Evolutionary conservation across 805 yeast genomes (phyloP).

Genomic region (Candida wancherniae): DNA sequence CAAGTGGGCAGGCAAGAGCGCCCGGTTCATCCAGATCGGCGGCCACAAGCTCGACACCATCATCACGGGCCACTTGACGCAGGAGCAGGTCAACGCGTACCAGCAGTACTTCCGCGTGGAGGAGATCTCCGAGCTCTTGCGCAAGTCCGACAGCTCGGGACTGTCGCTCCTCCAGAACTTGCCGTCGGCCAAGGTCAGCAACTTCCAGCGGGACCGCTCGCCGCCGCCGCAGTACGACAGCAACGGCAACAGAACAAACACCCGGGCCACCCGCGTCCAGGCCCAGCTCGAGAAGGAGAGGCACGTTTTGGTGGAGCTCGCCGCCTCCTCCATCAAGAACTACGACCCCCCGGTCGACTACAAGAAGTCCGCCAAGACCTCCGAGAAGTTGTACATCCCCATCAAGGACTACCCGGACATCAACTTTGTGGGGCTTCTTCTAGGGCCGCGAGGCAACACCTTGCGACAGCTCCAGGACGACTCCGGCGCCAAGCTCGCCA

Average conservation of each 20-base stretch:
- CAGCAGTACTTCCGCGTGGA: conserved; percentile 68
- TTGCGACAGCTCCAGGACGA: conserved; percentile 72
- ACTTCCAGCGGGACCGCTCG: conserved; percentile 60
- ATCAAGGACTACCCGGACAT: conserved; percentile 83
- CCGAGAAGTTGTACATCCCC: conserved; percentile 82
- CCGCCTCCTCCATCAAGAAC: conserved; percentile 66
- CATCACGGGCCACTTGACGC: conserved; percentile 41
- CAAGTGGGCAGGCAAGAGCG: conserved; percentile 15
- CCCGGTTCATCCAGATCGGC: conserved; percentile 14
- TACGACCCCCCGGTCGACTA: conserved; percentile 80
- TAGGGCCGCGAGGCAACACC: conserved; percentile 96
- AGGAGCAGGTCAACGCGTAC: conserved; percentile 77
- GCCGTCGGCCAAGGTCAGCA: conserved; percentile 39
- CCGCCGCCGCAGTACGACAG: conserved; percentile 91
- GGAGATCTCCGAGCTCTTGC: conserved; percentile 64
- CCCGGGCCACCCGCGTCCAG: conserved; percentile 62
- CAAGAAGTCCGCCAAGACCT: conserved; percentile 59
- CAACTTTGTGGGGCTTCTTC: conserved; percentile 82
- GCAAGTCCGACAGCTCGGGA: conserved; percentile 23
- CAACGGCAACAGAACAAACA: conserved; percentile 78
- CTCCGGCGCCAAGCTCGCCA: conserved; percentile 85
- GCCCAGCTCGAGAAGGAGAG: conserved; percentile 66
- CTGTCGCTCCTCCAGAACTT: conserved; percentile 41
- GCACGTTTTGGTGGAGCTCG: conserved; percentile 69
- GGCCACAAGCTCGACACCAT: conserved; percentile 22